Evolutionary conservation across 2,329 filamentous ascomycete genomes (phyloP).

Genomic region (Fusarium oxysporum): DNA sequence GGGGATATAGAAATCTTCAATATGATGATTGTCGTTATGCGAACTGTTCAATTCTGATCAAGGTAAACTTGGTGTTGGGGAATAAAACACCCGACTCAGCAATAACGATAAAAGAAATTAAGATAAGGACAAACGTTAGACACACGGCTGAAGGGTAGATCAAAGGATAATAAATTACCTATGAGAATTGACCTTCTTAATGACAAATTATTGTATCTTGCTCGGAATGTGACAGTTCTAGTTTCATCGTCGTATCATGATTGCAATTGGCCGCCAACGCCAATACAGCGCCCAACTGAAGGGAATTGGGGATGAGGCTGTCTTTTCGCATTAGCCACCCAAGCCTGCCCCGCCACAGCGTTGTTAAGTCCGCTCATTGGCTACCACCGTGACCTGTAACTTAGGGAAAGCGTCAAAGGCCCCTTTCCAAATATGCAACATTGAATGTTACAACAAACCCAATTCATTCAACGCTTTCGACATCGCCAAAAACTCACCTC

Average conservation of each 20-base stretch:
- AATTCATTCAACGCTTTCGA: constrained; percentile 26
- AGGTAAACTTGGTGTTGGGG: not conserved
- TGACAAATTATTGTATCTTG: not conserved
- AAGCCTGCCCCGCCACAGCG: constrained; percentile 30
- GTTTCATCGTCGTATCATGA: constrained; percentile 12
- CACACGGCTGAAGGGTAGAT: not conserved
- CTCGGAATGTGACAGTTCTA: constrained; percentile 1
- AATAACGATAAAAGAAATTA: not conserved
- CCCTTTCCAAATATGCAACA: constrained; percentile 32
- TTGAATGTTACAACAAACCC: constrained; percentile 18
- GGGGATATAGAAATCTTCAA: not conserved
- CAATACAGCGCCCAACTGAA: not conserved
- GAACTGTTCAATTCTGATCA: not conserved
- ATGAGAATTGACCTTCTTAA: not conserved
- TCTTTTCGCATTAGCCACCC: constrained; percentile 29
- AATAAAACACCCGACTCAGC: constrained; percentile 2
- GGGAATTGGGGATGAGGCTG: not conserved
- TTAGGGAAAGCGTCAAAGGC: constrained; percentile 26
- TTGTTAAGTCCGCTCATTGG: constrained; percentile 25
- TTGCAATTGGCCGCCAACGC: not conserved
- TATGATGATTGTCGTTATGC: not conserved
- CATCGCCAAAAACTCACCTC: constrained; percentile 13
- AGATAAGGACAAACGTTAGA: not conserved
- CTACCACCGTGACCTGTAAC: constrained; percentile 22
- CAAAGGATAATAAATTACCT: not conserved